These are phyloP conservation scores for Mycena crocata DNA, from an alignment of 768 basidiomycete species.

Conservation along the genomic window DNA sequence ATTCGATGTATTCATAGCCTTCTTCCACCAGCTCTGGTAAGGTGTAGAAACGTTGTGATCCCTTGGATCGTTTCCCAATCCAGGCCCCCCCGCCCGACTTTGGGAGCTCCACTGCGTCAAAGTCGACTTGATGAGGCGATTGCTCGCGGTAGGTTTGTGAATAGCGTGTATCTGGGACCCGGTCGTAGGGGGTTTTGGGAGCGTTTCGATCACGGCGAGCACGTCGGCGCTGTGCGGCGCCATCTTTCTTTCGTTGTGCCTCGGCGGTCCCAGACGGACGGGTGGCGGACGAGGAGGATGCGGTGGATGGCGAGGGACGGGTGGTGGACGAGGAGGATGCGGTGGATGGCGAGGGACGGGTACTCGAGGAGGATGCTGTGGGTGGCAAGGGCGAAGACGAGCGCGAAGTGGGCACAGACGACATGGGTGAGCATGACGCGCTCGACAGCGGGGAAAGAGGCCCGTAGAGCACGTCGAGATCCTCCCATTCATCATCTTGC, in stretches of 20 bases:
- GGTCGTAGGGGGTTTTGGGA: not conserved
- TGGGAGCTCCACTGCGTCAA: no score
- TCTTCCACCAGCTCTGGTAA: not conserved
- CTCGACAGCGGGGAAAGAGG: no score
- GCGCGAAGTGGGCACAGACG: not conserved
- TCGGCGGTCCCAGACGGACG: not conserved
- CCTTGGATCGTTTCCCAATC: not conserved
- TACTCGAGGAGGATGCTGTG: not conserved
- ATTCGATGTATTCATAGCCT: not conserved
- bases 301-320: no score
- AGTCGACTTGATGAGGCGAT: not conserved
- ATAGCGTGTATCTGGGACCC: not conserved
- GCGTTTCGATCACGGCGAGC: not conserved
- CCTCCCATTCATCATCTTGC: not conserved
- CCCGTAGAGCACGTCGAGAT: not conserved
- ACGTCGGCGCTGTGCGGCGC: not conserved
- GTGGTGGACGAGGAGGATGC: no score
- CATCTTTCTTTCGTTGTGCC: not conserved
- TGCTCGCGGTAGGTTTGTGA: not conserved
- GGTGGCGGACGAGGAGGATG: not conserved
- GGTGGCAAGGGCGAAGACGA: not conserved
- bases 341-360: not conserved
- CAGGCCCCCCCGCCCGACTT: no score
- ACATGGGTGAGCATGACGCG: not conserved
- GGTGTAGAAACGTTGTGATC: not conserved